phyloP scores from a whole-genome alignment of 805 yeast genomes.

The Saturnispora galanensis region DNA sequence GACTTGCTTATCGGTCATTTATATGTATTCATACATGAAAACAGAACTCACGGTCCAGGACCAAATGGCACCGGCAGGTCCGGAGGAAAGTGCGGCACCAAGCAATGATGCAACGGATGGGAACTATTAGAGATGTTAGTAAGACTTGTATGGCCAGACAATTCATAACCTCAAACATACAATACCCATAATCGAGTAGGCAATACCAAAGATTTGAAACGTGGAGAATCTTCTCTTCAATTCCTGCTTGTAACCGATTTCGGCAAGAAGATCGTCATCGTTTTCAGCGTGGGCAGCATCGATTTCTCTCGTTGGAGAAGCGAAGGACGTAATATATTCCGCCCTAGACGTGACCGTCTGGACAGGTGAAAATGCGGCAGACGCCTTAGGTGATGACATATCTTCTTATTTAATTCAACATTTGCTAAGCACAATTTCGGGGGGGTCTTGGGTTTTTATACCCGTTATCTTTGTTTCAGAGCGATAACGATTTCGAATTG shows the following conservation, averaged over 20 bases:
- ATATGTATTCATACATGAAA: conserved; percentile 28
- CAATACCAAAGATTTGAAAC: conserved; percentile 50
- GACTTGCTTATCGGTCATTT: too few relatives aligned
- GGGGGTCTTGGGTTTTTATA: too few relatives aligned
- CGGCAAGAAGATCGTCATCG: conserved; percentile 31
- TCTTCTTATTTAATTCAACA: too few relatives aligned
- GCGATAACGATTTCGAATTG: too few relatives aligned
- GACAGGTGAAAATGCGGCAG: conserved; percentile 7
- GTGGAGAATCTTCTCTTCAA: conserved; percentile 49
- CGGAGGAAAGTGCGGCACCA: conserved; percentile 46
- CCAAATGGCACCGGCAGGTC: conserved; percentile 61
- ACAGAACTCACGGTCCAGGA: conserved; percentile 40
- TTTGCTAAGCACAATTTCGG: too few relatives aligned
- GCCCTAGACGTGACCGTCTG: conserved; percentile 12
- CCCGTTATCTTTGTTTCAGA: too few relatives aligned
- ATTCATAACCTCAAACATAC: background rate
- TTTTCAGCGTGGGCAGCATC: conserved; percentile 22
- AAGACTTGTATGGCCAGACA: too few relatives aligned
- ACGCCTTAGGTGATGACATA: background rate
- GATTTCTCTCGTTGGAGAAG: conserved; percentile 21
- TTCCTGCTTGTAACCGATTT: conserved; percentile 58
- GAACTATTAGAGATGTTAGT: conserved; percentile 19
- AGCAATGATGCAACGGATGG: conserved; percentile 54
- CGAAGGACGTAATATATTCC: conserved; percentile 13
- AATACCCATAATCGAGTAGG: conserved; percentile 55